phyloP scores from a whole-genome alignment of 2,329 filamentous ascomycete genomes.

The Blumeria hordei region DNA sequence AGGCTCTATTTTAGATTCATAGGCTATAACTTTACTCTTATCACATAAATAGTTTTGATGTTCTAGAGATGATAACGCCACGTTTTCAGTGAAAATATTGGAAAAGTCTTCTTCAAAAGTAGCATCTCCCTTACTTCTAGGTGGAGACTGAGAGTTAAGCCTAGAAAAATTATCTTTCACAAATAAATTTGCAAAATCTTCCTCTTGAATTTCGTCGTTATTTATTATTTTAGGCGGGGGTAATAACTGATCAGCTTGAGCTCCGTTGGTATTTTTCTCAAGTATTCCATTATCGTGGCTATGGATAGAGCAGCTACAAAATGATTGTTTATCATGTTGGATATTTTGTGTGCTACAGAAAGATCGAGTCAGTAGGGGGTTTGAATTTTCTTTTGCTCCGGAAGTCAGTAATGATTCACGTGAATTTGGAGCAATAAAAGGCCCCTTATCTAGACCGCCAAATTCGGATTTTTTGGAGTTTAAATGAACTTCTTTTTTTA shows the following conservation, averaged over 20 bases:
- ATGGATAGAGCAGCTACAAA: background rate
- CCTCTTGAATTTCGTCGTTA: background rate
- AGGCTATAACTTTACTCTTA: slow-evolving; percentile 4
- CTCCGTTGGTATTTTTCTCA: background rate
- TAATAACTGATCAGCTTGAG: background rate
- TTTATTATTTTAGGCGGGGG: background rate
- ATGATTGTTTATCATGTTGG: background rate
- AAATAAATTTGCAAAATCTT: background rate
- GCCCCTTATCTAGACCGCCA: background rate
- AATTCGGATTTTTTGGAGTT: background rate
- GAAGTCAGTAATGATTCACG: background rate
- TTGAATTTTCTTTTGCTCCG: background rate
- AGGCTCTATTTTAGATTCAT: slow-evolving; percentile 6
- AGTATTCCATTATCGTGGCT: background rate
- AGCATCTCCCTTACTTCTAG: background rate
- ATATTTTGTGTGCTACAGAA: background rate
- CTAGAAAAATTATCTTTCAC: background rate
- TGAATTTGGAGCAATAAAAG: background rate
- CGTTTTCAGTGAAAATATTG: background rate
- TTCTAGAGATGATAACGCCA: slow-evolving; percentile 2
- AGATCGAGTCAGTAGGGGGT: background rate
- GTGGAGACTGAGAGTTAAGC: background rate
- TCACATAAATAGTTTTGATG: slow-evolving; percentile 1
- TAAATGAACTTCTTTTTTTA: background rate
- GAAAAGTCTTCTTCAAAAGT: background rate